These are phyloP conservation scores for Craterostigma plantagineum DNA, from an alignment of 257 asterid species.

Conservation along the genomic window DNA sequence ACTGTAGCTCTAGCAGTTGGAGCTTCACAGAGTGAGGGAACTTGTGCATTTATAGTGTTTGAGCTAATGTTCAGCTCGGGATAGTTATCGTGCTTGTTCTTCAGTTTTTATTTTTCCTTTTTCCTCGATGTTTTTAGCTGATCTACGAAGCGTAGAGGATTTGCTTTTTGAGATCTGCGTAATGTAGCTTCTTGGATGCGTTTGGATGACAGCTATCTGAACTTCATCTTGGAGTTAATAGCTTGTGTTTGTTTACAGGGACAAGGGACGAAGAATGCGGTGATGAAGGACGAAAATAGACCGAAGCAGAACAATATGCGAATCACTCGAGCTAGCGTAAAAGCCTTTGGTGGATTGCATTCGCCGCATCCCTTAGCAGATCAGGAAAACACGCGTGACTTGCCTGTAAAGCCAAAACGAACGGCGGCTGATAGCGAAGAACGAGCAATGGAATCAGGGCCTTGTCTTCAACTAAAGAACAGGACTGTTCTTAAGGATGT, in stretches of 20 bases:
- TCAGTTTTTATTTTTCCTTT: too few relatives aligned
- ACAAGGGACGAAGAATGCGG: conserved; percentile 27
- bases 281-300: conserved; percentile 43
- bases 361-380: conserved; percentile 41
- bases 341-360: conserved; percentile 46
- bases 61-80: too few relatives aligned
- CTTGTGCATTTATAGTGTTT: too few relatives aligned
- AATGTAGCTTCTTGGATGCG: too few relatives aligned
- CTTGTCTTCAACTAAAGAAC: conserved; percentile 38
- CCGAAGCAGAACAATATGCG: conserved; percentile 25
- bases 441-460: conserved; percentile 12
- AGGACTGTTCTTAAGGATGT: conserved; percentile 77
- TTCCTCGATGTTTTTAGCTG: too few relatives aligned
- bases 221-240: too few relatives aligned
- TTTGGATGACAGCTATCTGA: too few relatives aligned
- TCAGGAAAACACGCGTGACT: conserved; percentile 27
- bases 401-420: conserved; percentile 4
- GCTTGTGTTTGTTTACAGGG: conserved; percentile 16
- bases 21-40: too few relatives aligned
- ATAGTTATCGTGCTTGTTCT: too few relatives aligned
- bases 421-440: conserved; percentile 24
- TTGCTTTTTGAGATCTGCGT: too few relatives aligned
- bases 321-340: conserved; percentile 67
- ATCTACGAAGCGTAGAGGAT: too few relatives aligned
- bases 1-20: too few relatives aligned